These are phyloP conservation scores for Coprinopsis sp. DNA, from an alignment of 768 basidiomycete genomes.

Conservation along the genomic window DNA sequence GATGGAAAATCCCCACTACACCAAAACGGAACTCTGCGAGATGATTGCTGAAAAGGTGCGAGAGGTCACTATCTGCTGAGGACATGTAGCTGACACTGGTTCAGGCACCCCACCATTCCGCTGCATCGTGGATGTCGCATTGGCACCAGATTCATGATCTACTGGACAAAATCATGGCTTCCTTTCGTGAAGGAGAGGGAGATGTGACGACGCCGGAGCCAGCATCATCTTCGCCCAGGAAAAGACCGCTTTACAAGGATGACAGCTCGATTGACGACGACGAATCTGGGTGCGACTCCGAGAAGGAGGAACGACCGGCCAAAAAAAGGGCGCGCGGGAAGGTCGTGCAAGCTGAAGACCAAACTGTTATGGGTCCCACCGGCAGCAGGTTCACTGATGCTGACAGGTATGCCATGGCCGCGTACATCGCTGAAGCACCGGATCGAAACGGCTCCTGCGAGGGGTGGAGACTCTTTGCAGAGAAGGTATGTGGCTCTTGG, in stretches of 20 bases:
- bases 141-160: constrained; percentile 64
- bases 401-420: constrained; percentile 58
- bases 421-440: constrained; percentile 48
- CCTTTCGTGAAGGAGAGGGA: constrained; percentile 33
- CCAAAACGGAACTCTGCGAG: constrained; percentile 50
- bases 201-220: no score
- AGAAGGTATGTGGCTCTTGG: constrained; percentile 51
- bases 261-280: constrained; percentile 18
- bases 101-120: constrained; percentile 63
- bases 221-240: constrained; percentile 11
- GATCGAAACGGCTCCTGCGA: constrained; percentile 35
- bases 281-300: constrained; percentile 4
- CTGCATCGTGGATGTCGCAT: constrained; percentile 61
- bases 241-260: constrained; percentile 17
- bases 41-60: constrained; percentile 53
- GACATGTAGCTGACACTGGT: background rate
- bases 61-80: background rate
- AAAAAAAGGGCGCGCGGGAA: no score
- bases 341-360: no score
- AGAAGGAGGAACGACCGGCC: constrained; percentile 17
- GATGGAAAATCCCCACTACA: constrained; percentile 47
- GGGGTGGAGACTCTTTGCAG: constrained; percentile 51
- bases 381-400: constrained; percentile 52
- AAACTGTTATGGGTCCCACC: constrained; percentile 55
- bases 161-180: constrained; percentile 59